These are phyloP conservation scores for Tylopilus rubrobrunneus DNA, from an alignment of 768 basidiomycete species.

Conservation along the genomic window DNA sequence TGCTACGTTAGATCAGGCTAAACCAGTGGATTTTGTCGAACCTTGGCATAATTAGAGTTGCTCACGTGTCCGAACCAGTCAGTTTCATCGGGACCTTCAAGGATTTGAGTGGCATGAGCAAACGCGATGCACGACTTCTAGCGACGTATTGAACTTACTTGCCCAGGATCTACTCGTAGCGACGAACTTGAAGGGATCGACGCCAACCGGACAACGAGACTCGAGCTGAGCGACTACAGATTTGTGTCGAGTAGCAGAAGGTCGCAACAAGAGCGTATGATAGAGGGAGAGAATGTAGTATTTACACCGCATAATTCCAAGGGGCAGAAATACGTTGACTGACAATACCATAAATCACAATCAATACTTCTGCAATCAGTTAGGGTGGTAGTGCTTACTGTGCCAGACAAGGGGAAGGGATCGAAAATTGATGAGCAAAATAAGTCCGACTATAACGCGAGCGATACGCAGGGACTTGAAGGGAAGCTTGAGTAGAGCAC, in stretches of 20 bases:
- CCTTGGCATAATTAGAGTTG: slow-evolving; percentile 16
- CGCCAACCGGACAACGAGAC: slow-evolving; percentile 13
- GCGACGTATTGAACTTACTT: slow-evolving; percentile 7
- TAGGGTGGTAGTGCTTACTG: slow-evolving; percentile 1
- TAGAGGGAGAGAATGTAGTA: slow-evolving; percentile 4
- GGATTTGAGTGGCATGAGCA: background rate
- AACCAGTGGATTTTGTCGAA: background rate
- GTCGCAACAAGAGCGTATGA: slow-evolving; percentile 8
- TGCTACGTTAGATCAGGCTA: background rate
- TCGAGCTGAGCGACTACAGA: slow-evolving; percentile 10
- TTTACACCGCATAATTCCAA: slow-evolving; percentile 10
- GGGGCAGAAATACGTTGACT: slow-evolving; percentile 11
- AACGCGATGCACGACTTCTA: background rate
- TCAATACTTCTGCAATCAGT: background rate
- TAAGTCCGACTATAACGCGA: background rate
- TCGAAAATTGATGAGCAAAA: slow-evolving; percentile 11
- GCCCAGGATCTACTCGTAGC: slow-evolving; percentile 9
- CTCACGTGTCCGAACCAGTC: slow-evolving; percentile 18
- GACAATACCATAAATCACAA: background rate
- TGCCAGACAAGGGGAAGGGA: slow-evolving; percentile 15
- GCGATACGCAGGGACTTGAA: background rate
- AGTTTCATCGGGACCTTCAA: slow-evolving; percentile 15
- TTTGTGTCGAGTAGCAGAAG: slow-evolving; percentile 8
- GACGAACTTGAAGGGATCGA: slow-evolving; percentile 14
- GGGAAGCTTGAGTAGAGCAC: background rate